Percentiles rank a stretch among this genome's conserved stretches.
Conservation (phyloP, 805 yeast genomes). For the Ogataea pignaliae region DNA sequence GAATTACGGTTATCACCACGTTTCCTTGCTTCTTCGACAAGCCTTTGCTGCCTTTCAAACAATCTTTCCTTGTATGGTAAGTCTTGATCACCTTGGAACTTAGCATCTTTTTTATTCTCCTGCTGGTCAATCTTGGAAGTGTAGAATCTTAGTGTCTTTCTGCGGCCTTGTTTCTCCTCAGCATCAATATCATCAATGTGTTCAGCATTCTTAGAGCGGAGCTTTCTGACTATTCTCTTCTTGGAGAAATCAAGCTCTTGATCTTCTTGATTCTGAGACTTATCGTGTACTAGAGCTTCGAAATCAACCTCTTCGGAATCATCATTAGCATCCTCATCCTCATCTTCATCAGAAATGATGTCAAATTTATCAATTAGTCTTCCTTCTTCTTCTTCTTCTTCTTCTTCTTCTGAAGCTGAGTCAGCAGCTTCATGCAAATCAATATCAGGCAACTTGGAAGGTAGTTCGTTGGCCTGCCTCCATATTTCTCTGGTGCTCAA, state of each 20-base stretch:
- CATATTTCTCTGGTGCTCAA: slow-evolving; percentile 80
- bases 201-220: slow-evolving; percentile 44
- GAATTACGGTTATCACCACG: slow-evolving; percentile 61
- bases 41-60: slow-evolving; percentile 84
- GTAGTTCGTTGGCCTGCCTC: slow-evolving; percentile 71
- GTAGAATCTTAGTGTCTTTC: slow-evolving; percentile 85
- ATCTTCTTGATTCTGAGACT: slow-evolving; percentile 26
- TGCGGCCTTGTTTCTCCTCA: slow-evolving; percentile 79
- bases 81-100: slow-evolving; percentile 78
- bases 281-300: too few species aligned
- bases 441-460: slow-evolving; percentile 27
- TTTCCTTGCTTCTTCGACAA: slow-evolving; percentile 81
- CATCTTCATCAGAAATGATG: slow-evolving; percentile 13
- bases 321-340: slow-evolving; percentile 15
- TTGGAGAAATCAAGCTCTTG: slow-evolving; percentile 48
- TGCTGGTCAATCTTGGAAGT: slow-evolving; percentile 94
- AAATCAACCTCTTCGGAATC: slow-evolving; percentile 17
- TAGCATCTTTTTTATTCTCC: slow-evolving; percentile 54
- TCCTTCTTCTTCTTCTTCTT: slow-evolving; percentile 8
- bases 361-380: slow-evolving; percentile 11
- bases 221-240: slow-evolving; percentile 47
- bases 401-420: slow-evolving; percentile 21
- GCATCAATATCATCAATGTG: slow-evolving; percentile 76
- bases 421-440: slow-evolving; percentile 13
- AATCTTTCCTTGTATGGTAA: slow-evolving; percentile 87